Evolutionary conservation across 768 basidiomycete genomes (phyloP), one percentile per base, ranked within the genome.

Genomic region (Phanerodontia chrysosporium): DNA sequence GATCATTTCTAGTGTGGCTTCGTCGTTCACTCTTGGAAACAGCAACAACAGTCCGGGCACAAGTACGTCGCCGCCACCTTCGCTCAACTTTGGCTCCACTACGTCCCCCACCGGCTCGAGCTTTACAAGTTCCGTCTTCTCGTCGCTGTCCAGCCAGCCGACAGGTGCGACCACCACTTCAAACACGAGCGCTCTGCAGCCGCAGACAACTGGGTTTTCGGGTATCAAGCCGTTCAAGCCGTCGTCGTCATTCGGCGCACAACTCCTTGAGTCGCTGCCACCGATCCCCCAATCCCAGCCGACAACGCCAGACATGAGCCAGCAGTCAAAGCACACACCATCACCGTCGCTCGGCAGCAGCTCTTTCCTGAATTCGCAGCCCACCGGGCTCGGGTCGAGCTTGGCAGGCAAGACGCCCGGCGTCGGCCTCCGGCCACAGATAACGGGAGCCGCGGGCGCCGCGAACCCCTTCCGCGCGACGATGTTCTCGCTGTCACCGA

Each of bases 1-100:
- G n/a, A 78, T 82, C 49, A 84, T 91, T 62, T 78, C 87, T 9
- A 80, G 80, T 59, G 78, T 94, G 45, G 90, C 91, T 2, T 90
- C 89, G 3, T 85, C 86, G 6, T 93, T 94, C 69, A 82, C 45
- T 77, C 81, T 65, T 72, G 69, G 52, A 76, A 45, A 36, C 49
- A 45, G 35, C 44, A 45, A 36, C 53, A 51, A 48, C 24, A 42
- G 35, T 10, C 22, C 62, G 39, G 39, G 18, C 21, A 42, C 52
- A 12, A 53, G 6, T 42, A 16, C 48, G 46, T 42, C 32, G 39
- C 29, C 22, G 24, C 51, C 25, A 45, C 59, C n/a, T 35, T 60
- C 39, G 13, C 53, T 61, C 12, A 21, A 56, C 28, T 21, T 42
- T 27, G 24, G 44, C 45, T 53, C 53, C 32, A 51, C 62, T 28